phyloP scores from a whole-genome alignment of 768 basidiomycete genomes.

The Boletus sp. region DNA sequence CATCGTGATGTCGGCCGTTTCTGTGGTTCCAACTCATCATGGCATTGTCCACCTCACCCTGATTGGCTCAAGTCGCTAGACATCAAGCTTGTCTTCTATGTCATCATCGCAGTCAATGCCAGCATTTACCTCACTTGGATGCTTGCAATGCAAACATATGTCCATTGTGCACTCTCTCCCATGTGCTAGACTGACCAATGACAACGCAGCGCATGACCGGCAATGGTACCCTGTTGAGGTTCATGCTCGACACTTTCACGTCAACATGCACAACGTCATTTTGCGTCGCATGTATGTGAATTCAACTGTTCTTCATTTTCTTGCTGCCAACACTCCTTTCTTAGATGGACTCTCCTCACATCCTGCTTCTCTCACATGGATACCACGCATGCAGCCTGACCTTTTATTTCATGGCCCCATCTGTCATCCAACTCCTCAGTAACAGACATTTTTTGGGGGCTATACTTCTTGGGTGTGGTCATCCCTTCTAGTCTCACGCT shows the following conservation, averaged over 20 bases:
- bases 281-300: conserved; percentile 62
- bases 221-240: conserved; percentile 38
- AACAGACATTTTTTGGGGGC: conserved; percentile 60
- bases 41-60: conserved; percentile 29
- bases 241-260: conserved; percentile 63
- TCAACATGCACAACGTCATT: conserved; percentile 58
- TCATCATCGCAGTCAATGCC: conserved; percentile 64
- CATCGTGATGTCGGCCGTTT: conserved; percentile 18
- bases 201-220: conserved; percentile 36
- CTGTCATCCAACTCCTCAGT: conserved; percentile 62
- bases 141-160: conserved; percentile 33
- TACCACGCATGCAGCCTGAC: conserved; percentile 64
- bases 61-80: conserved; percentile 53
- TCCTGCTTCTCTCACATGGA: conserved; percentile 69
- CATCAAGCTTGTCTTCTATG: conserved; percentile 51
- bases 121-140: conserved; percentile 62
- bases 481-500: not conserved
- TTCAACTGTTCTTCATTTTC: not conserved
- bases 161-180: conserved; percentile 28
- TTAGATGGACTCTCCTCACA: conserved; percentile 75
- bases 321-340: not conserved
- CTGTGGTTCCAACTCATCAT: conserved; percentile 18
- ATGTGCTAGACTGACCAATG: not conserved
- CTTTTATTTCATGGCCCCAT: conserved; percentile 72
- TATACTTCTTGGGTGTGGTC: conserved; percentile 70